These are phyloP conservation scores for Fusarium solani-melongenae DNA, from an alignment of 2,329 filamentous ascomycete species.

Conservation along the genomic window DNA sequence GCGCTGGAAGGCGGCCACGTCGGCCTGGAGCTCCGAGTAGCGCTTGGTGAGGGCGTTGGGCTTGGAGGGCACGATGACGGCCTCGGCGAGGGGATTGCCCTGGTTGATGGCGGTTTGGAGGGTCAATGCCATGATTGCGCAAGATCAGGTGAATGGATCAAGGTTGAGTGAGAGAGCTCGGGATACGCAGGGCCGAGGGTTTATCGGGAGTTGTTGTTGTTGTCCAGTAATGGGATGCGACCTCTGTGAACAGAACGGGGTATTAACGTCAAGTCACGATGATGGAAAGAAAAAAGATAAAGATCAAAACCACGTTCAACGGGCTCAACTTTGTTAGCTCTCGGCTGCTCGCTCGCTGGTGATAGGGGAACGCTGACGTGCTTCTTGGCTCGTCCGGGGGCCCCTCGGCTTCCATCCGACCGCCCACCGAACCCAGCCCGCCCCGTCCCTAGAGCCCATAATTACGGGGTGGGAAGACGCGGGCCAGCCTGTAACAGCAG, in stretches of 20 bases:
- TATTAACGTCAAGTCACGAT: neutral
- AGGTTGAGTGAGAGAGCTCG: neutral
- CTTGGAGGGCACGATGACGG: slow-evolving; percentile 79
- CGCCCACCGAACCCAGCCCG: slow-evolving; percentile 31
- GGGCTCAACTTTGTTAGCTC: slow-evolving; percentile 6
- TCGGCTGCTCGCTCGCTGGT: slow-evolving; percentile 3
- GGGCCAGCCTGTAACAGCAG: neutral
- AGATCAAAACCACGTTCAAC: neutral
- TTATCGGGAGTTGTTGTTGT: neutral
- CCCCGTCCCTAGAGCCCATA: slow-evolving; percentile 26
- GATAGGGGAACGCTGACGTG: slow-evolving; percentile 40
- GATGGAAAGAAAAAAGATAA: neutral
- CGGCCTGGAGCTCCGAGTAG: slow-evolving; percentile 73
- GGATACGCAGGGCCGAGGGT: neutral
- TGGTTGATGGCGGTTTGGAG: slow-evolving; percentile 61
- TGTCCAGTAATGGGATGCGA: neutral
- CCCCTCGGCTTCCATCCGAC: slow-evolving; percentile 40
- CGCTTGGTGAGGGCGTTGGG: slow-evolving; percentile 72
- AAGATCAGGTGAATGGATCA: neutral
- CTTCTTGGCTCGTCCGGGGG: slow-evolving; percentile 31
- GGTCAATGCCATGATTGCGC: slow-evolving; percentile 53
- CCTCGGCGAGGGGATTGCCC: slow-evolving; percentile 59
- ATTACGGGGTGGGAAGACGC: slow-evolving; percentile 7
- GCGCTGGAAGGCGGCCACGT: slow-evolving; percentile 78
- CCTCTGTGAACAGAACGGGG: neutral